A percentile compares a stretch with the other conserved stretches of the same genome.
Conservation (phyloP, 2,329 filamentous ascomycete species). For the Alternaria tenuissima region DNA sequence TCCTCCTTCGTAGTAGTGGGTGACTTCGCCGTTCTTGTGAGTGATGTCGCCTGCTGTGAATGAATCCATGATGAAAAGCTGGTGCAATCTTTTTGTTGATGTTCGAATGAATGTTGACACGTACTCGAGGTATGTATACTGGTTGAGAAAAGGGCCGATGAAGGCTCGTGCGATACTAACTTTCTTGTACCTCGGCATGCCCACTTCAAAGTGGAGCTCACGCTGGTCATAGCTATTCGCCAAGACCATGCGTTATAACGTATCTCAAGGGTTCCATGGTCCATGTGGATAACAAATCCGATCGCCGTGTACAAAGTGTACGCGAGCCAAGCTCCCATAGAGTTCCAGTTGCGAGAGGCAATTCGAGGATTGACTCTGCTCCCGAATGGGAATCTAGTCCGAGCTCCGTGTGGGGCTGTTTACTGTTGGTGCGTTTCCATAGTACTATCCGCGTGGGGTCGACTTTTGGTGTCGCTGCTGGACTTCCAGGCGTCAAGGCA, state of each 20-base stretch:
- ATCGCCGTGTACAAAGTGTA: background rate
- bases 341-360: too few relatives aligned
- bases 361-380: too few relatives aligned
- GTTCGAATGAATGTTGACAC: background rate
- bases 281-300: background rate
- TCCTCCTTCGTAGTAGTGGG: conserved; percentile 37
- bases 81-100: background rate
- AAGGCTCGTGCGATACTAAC: background rate
- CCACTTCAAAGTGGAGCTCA: background rate
- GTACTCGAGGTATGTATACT: background rate
- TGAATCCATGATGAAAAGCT: conserved; percentile 17
- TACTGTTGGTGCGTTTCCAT: background rate
- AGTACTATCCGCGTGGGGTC: background rate
- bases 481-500: too few relatives aligned
- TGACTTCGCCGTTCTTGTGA: conserved; percentile 30
- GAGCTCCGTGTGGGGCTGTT: background rate
- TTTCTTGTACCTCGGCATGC: background rate
- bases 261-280: background rate
- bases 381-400: too few relatives aligned
- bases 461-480: background rate
- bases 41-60: conserved; percentile 28
- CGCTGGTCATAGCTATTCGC: too few relatives aligned
- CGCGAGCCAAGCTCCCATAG: background rate
- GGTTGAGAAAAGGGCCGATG: background rate
- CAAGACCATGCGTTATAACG: too few relatives aligned